Evolutionary conservation across 176 grass and related monocot genomes (phyloP), one percentile per base, ranked within the genome.

Genomic region (Musa beccarii): DNA sequence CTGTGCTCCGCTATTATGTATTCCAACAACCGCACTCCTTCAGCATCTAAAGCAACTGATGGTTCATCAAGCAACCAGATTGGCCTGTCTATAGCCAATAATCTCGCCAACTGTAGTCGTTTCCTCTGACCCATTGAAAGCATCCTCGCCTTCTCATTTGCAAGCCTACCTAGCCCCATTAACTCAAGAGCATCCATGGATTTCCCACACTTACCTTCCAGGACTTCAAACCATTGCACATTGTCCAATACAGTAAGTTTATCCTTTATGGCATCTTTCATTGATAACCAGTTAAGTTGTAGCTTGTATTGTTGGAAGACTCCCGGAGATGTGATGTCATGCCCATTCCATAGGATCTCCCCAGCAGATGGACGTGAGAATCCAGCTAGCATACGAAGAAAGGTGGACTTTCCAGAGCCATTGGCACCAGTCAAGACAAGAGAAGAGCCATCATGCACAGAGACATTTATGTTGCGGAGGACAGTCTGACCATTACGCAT

Each of bases 61-160:
- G 90, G 95, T 78, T 99, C 95, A 76, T 99, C 95, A 12, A 99
- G 81, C 76, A 99, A 78, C 95, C 95, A 99, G 76, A 99, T 94
- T 0, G 88, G 95, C 53, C 88, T 87, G 83, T 99, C 88, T 16
- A 94, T 86, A 19, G 95, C 88, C 51, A 94, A 83, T 51, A 99
- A 77, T 64, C 95, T 85, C 8, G 91, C 88, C 19, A 99, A 73
- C 79, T 95, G 86, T 20, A 94, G 71, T 15, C 95, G 65, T 84
- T 99, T 99, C 80, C 95, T 76, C 91, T 95, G 96, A 4, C 88
- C 96, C 90, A 92, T 99, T 69, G 91, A 99, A 64, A 99, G 86
- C 90, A 94, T 94, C 82, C 91, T 87, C 19, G 96, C 84, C 80
- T 95, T 94, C 13, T 94, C 90, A 53, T 99, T 94, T 83, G 87